These are phyloP conservation scores for Protostelium mycophagum DNA, from an alignment of 78 protist genomes.

Conservation along the genomic window DNA sequence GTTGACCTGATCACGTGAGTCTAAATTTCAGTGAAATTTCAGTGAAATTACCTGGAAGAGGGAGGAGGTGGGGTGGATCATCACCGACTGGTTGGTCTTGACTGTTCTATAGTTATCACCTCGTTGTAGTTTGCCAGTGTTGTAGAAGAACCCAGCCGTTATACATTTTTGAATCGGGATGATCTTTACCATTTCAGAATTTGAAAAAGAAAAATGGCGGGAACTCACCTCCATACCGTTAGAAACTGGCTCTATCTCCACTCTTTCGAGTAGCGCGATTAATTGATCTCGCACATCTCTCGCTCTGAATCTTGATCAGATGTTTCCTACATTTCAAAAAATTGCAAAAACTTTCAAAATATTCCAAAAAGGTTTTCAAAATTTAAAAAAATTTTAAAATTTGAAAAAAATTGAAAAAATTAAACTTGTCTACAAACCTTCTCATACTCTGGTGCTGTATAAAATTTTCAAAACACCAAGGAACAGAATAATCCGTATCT, in stretches of 20 bases:
- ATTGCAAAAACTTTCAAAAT: too few species aligned
- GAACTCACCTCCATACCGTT: slow-evolving; percentile 28
- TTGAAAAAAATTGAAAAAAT: not conserved
- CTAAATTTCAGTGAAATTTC: too few species aligned
- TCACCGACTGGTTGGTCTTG: slow-evolving; percentile 73
- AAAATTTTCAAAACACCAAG: slow-evolving; percentile 95
- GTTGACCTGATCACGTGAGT: too few species aligned
- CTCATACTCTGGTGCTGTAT: slow-evolving; percentile 61
- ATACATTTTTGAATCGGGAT: slow-evolving; percentile 77
- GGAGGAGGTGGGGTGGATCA: slow-evolving; percentile 77
- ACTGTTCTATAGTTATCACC: slow-evolving; percentile 68
- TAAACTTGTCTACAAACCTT: too few species aligned
- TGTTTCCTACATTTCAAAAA: slow-evolving; percentile 7
- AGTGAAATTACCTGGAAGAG: too few species aligned
- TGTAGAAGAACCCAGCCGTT: slow-evolving; percentile 87
- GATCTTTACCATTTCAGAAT: too few species aligned
- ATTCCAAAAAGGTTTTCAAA: too few species aligned
- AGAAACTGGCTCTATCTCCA: slow-evolving; percentile 63
- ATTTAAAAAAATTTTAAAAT: not conserved
- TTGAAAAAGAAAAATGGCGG: too few species aligned
- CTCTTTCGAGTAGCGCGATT: slow-evolving; percentile 75
- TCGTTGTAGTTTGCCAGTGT: slow-evolving; percentile 59
- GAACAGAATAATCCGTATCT: slow-evolving; percentile 70
- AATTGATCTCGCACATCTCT: slow-evolving; percentile 93
- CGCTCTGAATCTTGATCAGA: slow-evolving; percentile 91